Evolutionary conservation across 345 rosid species (phyloP).

Genomic region (Trapa incisa): DNA sequence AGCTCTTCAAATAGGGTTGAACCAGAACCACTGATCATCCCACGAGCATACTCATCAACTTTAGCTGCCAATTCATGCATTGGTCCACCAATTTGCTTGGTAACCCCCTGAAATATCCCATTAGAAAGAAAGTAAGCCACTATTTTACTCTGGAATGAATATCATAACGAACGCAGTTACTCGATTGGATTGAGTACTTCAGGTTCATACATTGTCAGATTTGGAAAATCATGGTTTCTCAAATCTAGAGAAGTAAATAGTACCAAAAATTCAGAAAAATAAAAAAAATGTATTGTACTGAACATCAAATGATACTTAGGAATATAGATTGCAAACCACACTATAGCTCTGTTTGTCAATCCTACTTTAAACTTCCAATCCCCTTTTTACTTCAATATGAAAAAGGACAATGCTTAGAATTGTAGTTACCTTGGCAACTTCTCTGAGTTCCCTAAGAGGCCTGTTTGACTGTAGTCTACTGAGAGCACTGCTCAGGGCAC

Average conservation of each 20-base stretch:
- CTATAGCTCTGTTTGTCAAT: too few species aligned
- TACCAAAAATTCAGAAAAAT: background rate
- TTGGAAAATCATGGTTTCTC: background rate
- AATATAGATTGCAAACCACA: too few species aligned
- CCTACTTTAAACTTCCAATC: too few species aligned
- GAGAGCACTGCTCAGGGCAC: constrained; percentile 96
- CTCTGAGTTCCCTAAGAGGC: constrained; percentile 89
- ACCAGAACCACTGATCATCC: constrained; percentile 96
- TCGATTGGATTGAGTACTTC: too few species aligned
- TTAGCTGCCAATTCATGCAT: constrained; percentile 94
- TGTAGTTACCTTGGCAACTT: constrained; percentile 78
- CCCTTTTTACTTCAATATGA: too few species aligned
- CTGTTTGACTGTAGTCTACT: constrained; percentile 85
- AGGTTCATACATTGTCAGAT: background rate
- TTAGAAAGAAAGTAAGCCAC: background rate
- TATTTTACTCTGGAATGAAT: background rate
- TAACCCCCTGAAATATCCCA: constrained; percentile 53
- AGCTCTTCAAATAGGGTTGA: constrained; percentile 94
- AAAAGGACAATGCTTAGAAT: background rate
- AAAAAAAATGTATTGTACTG: background rate
- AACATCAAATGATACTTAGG: too few species aligned
- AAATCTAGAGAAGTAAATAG: background rate
- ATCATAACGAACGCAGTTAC: background rate
- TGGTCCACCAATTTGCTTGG: constrained; percentile 80
- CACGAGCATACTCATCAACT: constrained; percentile 95